A percentile compares a stretch with the other conserved stretches of the same genome.
Conservation (phyloP, 352 stramenopile species). For the Phytopythium sindhum region DNA sequence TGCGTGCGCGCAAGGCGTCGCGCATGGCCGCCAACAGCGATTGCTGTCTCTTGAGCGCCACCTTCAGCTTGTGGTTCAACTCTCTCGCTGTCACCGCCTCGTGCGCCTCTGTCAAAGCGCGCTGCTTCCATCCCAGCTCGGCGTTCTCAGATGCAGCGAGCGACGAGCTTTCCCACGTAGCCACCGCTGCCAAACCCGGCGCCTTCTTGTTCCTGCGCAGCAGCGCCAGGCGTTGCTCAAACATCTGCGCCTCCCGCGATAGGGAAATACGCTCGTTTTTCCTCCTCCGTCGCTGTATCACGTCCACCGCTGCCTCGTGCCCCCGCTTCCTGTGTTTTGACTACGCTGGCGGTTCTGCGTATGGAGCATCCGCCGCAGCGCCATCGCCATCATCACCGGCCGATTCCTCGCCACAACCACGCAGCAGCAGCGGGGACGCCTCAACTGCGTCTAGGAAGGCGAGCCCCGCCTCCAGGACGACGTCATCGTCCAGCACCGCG, state of each 20-base stretch:
- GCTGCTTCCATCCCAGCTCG: neutral
- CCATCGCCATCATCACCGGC: neutral
- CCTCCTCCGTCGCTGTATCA: neutral
- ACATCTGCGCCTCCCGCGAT: neutral
- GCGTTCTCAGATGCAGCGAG: neutral
- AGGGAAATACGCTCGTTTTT: neutral
- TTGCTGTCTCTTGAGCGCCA: neutral
- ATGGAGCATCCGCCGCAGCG: neutral
- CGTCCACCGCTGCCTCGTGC: neutral
- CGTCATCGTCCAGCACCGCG: constrained; percentile 13
- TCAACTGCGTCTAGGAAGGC: constrained; percentile 20
- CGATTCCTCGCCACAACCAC: neutral
- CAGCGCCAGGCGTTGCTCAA: neutral
- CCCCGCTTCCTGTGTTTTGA: neutral
- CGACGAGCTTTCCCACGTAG: neutral
- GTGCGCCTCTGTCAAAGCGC: neutral
- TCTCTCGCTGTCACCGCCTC: neutral
- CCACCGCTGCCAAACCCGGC: too few relatives aligned
- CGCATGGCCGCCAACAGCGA: neutral
- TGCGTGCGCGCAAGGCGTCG: neutral
- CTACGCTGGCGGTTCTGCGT: too few relatives aligned
- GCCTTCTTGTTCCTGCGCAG: neutral
- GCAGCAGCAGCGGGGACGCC: neutral
- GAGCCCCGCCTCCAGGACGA: constrained; percentile 20
- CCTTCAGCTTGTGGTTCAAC: neutral